These are phyloP conservation scores for Garcia nutans DNA, from an alignment of 345 rosid species.

Conservation along the genomic window DNA sequence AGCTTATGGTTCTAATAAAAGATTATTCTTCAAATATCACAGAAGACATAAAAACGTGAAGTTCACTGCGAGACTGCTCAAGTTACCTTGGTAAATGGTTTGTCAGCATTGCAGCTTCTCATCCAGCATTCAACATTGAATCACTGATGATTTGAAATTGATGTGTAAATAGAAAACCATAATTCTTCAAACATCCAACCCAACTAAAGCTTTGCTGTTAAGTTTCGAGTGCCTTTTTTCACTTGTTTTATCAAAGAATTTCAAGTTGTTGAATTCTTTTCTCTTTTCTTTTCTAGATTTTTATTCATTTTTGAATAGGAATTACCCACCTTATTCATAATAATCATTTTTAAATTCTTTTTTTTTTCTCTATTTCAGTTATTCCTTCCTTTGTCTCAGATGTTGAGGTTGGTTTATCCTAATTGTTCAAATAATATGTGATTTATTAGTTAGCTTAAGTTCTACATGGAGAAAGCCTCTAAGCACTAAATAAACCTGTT, in stretches of 20 bases:
- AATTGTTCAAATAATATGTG: too few species aligned
- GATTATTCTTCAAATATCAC: slow-evolving; percentile 54
- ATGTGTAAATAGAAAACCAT: neutral
- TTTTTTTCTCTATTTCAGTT: too few species aligned
- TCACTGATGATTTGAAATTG: neutral
- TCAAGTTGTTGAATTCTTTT: slow-evolving; percentile 1
- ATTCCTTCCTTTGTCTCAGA: too few species aligned
- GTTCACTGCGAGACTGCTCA: neutral
- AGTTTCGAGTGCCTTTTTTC: neutral
- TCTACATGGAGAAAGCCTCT: too few species aligned
- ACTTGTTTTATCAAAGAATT: neutral
- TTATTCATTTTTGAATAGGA: neutral
- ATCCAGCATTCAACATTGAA: neutral
- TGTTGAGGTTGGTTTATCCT: too few species aligned
- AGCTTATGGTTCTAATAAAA: slow-evolving; percentile 45
- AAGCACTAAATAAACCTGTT: too few species aligned
- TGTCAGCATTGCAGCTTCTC: too few species aligned
- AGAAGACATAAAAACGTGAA: slow-evolving; percentile 45
- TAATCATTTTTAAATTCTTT: too few species aligned
- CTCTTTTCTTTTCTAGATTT: neutral
- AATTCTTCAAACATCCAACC: neutral
- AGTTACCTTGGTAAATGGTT: neutral
- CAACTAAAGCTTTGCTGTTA: neutral
- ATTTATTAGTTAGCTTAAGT: too few species aligned
- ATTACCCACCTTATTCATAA: too few species aligned